phyloP scores from a whole-genome alignment of 495 filamentous ascomycete genomes.

The Hyaloscypha finlandica region DNA sequence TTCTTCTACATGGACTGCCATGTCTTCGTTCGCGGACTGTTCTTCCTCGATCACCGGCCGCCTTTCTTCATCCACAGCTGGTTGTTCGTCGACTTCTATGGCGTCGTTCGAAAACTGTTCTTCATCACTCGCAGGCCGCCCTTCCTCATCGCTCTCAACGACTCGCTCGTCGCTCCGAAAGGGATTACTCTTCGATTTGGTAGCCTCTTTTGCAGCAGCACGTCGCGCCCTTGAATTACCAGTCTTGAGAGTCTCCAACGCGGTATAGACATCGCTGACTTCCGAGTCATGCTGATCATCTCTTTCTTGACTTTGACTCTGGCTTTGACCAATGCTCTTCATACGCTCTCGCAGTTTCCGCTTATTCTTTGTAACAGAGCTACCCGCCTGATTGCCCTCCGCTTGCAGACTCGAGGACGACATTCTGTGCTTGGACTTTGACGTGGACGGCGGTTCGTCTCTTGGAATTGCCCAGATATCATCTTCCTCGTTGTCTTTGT shows the following conservation, averaged over 20 bases:
- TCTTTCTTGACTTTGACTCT: conserved; percentile 28
- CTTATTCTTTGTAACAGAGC: conserved; percentile 8
- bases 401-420: neutral
- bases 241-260: conserved; percentile 10
- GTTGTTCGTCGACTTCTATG: no score
- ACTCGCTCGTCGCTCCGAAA: neutral
- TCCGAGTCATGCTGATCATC: conserved; percentile 21
- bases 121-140: no score
- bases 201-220: neutral
- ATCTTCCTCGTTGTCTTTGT: conserved; percentile 23
- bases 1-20: neutral
- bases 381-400: neutral
- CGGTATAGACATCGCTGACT: conserved; percentile 13
- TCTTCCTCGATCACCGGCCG: neutral
- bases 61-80: no score
- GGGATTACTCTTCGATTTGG: neutral
- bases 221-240: neutral
- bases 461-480: conserved; percentile 4
- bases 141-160: neutral
- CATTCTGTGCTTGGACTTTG: neutral
- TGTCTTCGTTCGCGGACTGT: neutral
- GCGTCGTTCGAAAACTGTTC: no score
- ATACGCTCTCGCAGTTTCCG: conserved; percentile 19
- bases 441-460: neutral
- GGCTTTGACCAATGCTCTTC: conserved; percentile 21